phyloP scores from a whole-genome alignment of 2,329 filamentous ascomycete genomes.

The Nothopassalora personata region DNA sequence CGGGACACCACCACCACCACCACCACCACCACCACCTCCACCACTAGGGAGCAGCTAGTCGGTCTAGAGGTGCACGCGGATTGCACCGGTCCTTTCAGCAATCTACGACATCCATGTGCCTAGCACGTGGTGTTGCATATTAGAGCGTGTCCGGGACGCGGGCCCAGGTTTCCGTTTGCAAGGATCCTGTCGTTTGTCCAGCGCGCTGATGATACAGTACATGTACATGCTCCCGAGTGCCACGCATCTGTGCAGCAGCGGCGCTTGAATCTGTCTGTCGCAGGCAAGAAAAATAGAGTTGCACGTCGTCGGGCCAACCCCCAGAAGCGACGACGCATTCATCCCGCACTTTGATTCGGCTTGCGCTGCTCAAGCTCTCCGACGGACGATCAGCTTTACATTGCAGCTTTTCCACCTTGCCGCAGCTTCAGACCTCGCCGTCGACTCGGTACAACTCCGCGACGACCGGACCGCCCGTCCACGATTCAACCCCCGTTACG shows the following conservation, averaged over 20 bases:
- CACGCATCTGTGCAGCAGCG: background rate
- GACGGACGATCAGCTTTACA: constrained; percentile 4
- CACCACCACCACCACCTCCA: no score
- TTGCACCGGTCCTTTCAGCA: background rate
- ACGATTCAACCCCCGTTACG: constrained; percentile 17
- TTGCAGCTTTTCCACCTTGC: background rate
- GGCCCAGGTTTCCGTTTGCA: background rate
- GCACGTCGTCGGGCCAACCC: constrained; percentile 8
- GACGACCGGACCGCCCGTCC: constrained; percentile 15
- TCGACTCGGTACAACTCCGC: constrained; percentile 17
- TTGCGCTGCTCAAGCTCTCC: constrained; percentile 7
- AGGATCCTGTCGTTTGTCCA: background rate
- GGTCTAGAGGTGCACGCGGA: background rate
- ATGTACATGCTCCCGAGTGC: background rate
- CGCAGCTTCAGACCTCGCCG: constrained; percentile 5
- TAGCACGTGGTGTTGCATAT: constrained; percentile 1
- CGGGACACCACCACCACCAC: background rate
- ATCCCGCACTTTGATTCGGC: constrained; percentile 6
- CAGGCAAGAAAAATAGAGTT: constrained; percentile 9
- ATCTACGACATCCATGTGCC: constrained; percentile 1
- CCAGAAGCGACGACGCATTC: constrained; percentile 4
- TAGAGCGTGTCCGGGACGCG: constrained; percentile 2
- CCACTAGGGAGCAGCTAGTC: background rate
- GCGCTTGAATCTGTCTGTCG: background rate
- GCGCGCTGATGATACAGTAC: no score